A percentile compares a stretch with the other conserved stretches of the same genome.
Conservation (phyloP, 179 eudicot species). For the Silene vulgaris region DNA sequence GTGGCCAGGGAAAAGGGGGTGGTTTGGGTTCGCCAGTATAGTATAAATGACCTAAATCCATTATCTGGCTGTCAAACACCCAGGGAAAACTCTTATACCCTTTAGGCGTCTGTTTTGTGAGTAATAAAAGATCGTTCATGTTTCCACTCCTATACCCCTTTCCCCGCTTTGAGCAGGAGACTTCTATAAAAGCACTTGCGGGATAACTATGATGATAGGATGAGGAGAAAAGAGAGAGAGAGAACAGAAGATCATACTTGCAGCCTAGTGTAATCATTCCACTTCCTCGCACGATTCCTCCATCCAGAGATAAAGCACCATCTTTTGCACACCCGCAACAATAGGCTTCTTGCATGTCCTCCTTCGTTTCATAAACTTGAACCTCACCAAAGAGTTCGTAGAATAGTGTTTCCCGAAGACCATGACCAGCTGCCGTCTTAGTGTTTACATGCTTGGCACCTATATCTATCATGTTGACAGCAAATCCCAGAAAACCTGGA, state of each 20-base stretch:
- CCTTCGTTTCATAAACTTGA: constrained; percentile 54
- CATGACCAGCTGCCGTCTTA: constrained; percentile 35
- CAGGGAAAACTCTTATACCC: too few species aligned
- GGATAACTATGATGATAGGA: not conserved
- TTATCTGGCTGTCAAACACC: not conserved
- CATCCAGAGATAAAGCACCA: constrained; percentile 64
- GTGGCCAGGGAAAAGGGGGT: too few species aligned
- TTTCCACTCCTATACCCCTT: not conserved
- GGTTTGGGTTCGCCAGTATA: too few species aligned
- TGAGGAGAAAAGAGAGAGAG: not conserved
- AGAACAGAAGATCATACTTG: constrained; percentile 32
- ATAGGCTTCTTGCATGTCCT: constrained; percentile 38
- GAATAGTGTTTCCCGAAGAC: constrained; percentile 63
- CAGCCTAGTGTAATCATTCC: constrained; percentile 47
- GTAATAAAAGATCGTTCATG: not conserved
- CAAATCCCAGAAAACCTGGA: constrained; percentile 55
- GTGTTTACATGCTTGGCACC: constrained; percentile 26
- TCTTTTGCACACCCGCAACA: constrained; percentile 28
- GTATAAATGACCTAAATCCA: not conserved
- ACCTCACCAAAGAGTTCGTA: constrained; percentile 56
- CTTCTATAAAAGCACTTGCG: not conserved
- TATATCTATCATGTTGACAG: constrained; percentile 50
- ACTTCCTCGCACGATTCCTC: constrained; percentile 48
- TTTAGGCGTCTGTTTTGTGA: too few species aligned
- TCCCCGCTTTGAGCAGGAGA: not conserved